Percentiles rank a stretch among this genome's conserved stretches.
Conservation (phyloP, 352 stramenopile species). For the Plasmopara muralis region DNA sequence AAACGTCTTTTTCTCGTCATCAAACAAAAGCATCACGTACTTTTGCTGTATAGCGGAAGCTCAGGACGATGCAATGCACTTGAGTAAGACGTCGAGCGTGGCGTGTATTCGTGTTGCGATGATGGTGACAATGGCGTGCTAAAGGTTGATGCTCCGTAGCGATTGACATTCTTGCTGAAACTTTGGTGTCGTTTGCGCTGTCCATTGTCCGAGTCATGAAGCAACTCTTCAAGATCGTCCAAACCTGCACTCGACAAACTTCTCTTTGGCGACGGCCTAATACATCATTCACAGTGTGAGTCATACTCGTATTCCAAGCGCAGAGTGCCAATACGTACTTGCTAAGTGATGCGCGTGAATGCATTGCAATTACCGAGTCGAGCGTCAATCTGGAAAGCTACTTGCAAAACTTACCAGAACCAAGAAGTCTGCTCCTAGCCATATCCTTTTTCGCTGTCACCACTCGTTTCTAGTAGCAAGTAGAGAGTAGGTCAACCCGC, state of each 20-base stretch:
- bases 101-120: slow-evolving; percentile 13
- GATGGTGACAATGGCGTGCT: slow-evolving; percentile 13
- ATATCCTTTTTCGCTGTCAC: slow-evolving; percentile 22
- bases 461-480: neutral
- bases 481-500: slow-evolving; percentile 10
- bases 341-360: slow-evolving; percentile 28
- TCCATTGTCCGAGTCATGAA: slow-evolving; percentile 23
- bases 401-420: slow-evolving; percentile 27
- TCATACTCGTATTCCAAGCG: neutral
- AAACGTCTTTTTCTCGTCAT: neutral
- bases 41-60: slow-evolving; percentile 18
- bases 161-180: slow-evolving; percentile 27
- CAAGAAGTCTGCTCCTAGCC: slow-evolving; percentile 20
- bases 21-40: slow-evolving; percentile 19
- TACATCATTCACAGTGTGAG: neutral
- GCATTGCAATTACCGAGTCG: slow-evolving; percentile 20
- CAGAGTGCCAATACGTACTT: slow-evolving; percentile 18
- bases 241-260: slow-evolving; percentile 49
- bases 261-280: slow-evolving; percentile 55
- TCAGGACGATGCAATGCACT: slow-evolving; percentile 21
- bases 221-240: slow-evolving; percentile 39
- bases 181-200: slow-evolving; percentile 57
- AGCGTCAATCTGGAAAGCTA: slow-evolving; percentile 20
- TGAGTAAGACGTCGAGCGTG: slow-evolving; percentile 17
- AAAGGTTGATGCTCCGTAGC: slow-evolving; percentile 17